Base-by-base conservation (phyloP, 179 eudicot species). In the Carnegiea gigantea region DNA sequence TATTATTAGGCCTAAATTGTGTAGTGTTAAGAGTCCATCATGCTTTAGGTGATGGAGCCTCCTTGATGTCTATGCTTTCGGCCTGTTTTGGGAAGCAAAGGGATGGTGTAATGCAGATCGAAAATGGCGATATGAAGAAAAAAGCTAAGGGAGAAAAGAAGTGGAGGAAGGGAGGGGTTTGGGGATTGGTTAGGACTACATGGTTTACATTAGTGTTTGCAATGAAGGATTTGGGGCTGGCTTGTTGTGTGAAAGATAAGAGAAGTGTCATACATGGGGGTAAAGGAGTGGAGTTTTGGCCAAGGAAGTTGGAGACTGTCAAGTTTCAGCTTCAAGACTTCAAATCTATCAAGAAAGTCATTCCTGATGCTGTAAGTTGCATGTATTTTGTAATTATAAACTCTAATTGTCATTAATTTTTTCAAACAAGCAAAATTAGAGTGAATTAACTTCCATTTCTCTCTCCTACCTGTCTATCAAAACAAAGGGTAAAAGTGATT, bases 251-350 rank as follows among this genome's bases (percentile, higher is more conserved):
- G 74, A 88, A 80, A 51, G 95, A 92, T 40, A 64, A 75, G 81
- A 79, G 18, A 76, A 89, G 90, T 60, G 84, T 17, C 79, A 51
- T 94, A 36, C 88, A 91, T 81, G 98, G 97, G 17, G 95, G 97
- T 51, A 89, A 83, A 20, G 97, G 98, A 57, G 92, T 91, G 71
- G 97, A 94, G 90, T 83, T 90, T 38, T 92, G 96, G 94, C 94
- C 94, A 28, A 85, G 94, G 87, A 86, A 85, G 72, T 77, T 92
- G 76, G 90, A 82, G 0, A 91, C 95, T 9, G 88, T 88, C 1
- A 94, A 84, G 90, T 92, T 94, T 64, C 46, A 49, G 81, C 84
- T 94, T 74, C 87, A 88, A 4, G 97, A 94, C 18, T 91, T 94
- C 89, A 92, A 91, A 81, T 65, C 73, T 10, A 92, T 94, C 75